phyloP scores from a whole-genome alignment of 73 alveolate species.

The Paramecium sonneborni region DNA sequence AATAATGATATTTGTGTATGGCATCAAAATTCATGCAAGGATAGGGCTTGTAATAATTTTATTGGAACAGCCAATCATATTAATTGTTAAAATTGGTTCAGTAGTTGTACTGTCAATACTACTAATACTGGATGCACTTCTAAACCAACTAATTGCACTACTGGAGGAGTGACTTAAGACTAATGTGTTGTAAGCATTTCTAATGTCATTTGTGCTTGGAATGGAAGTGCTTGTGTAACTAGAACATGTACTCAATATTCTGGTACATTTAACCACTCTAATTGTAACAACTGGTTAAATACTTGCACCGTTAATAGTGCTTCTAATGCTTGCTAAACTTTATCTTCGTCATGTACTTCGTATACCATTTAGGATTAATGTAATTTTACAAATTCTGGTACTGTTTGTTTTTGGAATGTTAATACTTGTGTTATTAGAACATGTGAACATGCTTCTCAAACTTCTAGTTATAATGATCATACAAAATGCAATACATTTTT shows the following conservation, averaged over 20 bases:
- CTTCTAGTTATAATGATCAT: not conserved
- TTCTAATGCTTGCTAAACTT: not conserved
- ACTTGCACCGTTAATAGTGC: constrained; percentile 35
- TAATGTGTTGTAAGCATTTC: not conserved
- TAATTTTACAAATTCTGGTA: not conserved
- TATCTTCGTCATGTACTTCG: not conserved
- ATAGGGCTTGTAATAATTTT: constrained; percentile 2
- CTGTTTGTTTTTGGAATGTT: constrained; percentile 14
- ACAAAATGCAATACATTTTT: not conserved
- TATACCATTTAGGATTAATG: not conserved
- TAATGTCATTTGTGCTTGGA: not conserved
- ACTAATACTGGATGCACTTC: constrained; percentile 7
- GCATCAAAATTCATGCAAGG: not conserved
- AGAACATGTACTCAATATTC: not conserved
- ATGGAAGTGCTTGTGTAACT: not conserved
- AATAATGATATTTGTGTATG: constrained; percentile 29
- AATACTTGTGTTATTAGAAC: constrained; percentile 22
- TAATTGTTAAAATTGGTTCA: constrained; percentile 14
- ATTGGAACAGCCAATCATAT: constrained; percentile 17
- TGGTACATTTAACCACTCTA: constrained; percentile 26
- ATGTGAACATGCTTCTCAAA: constrained; percentile 35
- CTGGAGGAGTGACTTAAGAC: not conserved
- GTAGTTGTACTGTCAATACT: constrained; percentile 25
- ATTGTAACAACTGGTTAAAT: not conserved
- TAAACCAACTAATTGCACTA: constrained; percentile 45